These are phyloP conservation scores for Aureobasidium subglaciale DNA, from an alignment of 2,329 filamentous ascomycete species.

Conservation along the genomic window DNA sequence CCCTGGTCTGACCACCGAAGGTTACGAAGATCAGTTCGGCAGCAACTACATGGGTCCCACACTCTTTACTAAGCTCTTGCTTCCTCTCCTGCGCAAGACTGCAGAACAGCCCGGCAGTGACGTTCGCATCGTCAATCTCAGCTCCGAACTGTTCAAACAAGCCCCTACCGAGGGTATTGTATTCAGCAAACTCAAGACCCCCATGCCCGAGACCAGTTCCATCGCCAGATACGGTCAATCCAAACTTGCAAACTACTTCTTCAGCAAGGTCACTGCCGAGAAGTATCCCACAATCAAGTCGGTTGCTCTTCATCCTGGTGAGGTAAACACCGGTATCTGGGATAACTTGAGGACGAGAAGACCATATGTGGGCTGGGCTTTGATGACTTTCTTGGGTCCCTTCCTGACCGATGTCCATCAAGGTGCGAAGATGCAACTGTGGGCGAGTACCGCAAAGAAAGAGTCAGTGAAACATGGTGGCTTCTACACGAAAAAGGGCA, in stretches of 20 bases:
- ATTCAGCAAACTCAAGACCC: slow-evolving; percentile 25
- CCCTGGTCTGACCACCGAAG: slow-evolving; percentile 22
- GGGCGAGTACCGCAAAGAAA: slow-evolving; percentile 22
- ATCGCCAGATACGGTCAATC: slow-evolving; percentile 38
- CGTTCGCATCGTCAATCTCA: slow-evolving; percentile 26
- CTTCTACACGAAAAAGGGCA: slow-evolving; percentile 34
- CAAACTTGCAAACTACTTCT: slow-evolving; percentile 44
- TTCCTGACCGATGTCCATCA: slow-evolving; percentile 20
- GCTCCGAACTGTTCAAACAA: slow-evolving; percentile 22
- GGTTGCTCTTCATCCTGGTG: slow-evolving; percentile 37
- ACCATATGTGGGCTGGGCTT: slow-evolving; percentile 12
- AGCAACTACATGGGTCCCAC: slow-evolving; percentile 31
- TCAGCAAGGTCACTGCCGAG: slow-evolving; percentile 34
- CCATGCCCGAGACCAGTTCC: slow-evolving; percentile 15
- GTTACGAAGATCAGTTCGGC: slow-evolving; percentile 30
- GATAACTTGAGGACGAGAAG: slow-evolving; percentile 18
- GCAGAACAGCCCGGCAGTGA: slow-evolving; percentile 20
- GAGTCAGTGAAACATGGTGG: slow-evolving; percentile 24
- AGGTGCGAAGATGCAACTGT: slow-evolving; percentile 24
- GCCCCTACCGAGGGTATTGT: slow-evolving; percentile 20
- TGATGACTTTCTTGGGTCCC: neutral
- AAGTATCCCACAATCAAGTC: slow-evolving; percentile 32
- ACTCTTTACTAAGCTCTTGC: slow-evolving; percentile 26
- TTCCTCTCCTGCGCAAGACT: slow-evolving; percentile 22
- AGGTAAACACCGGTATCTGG: slow-evolving; percentile 33